phyloP scores from a whole-genome alignment of 2,329 filamentous ascomycete species.

The Clonostachys chloroleuca region DNA sequence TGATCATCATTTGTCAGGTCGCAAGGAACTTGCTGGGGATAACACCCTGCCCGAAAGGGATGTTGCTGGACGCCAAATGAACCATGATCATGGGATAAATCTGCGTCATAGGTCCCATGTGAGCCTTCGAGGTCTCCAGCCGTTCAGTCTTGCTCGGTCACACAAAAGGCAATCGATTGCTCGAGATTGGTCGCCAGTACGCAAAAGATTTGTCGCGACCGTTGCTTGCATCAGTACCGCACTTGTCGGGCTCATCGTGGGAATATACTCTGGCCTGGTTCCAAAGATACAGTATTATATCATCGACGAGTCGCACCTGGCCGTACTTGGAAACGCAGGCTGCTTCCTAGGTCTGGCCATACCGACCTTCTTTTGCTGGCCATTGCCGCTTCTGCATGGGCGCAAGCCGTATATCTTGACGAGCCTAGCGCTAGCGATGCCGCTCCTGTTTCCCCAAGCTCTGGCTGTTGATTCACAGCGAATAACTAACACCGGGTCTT shows the following conservation, averaged over 20 bases:
- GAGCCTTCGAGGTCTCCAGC: conserved; percentile 42
- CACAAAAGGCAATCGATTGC: conserved; percentile 63
- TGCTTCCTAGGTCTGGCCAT: conserved; percentile 69
- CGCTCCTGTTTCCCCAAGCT: conserved; percentile 72
- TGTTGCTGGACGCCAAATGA: conserved; percentile 13
- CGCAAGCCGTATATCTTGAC: conserved; percentile 73
- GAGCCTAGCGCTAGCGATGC: conserved; percentile 64
- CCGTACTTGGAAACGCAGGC: conserved; percentile 69
- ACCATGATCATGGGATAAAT: conserved; percentile 28
- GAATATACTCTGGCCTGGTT: conserved; percentile 74
- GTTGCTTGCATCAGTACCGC: conserved; percentile 72
- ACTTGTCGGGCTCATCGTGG: conserved; percentile 64
- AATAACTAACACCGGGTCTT: conserved; percentile 49
- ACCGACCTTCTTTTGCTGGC: conserved; percentile 68
- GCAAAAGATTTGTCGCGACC: conserved; percentile 65
- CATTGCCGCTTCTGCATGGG: conserved; percentile 69
- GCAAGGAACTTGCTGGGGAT: conserved; percentile 9
- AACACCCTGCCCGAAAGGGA: conserved; percentile 16
- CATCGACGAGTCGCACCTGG: conserved; percentile 61
- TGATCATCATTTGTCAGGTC: no score
- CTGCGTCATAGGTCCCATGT: conserved; percentile 48
- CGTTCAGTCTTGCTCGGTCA: conserved; percentile 46
- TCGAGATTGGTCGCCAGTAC: conserved; percentile 62
- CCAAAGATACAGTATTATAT: conserved; percentile 77
- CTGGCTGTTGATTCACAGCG: conserved; percentile 55